phyloP scores from a whole-genome alignment of 805 yeast species.

The Candida nitratophila region DNA sequence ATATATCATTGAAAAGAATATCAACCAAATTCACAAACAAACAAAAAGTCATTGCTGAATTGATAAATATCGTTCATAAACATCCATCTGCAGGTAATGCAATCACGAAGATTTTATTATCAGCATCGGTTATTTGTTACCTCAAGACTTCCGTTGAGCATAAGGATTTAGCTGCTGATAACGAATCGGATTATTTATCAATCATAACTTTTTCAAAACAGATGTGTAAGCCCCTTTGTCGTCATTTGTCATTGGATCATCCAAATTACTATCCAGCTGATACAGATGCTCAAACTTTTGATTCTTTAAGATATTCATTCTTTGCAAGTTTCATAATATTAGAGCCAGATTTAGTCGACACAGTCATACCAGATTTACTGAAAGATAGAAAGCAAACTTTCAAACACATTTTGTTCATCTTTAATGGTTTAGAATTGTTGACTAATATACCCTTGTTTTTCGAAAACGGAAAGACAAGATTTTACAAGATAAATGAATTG shows the following conservation, averaged over 20 bases:
- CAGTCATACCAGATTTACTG: background rate
- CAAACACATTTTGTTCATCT: slow-evolving; percentile 9
- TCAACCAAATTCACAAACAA: slow-evolving; percentile 13
- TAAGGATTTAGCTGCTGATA: slow-evolving; percentile 6
- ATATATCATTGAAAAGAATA: slow-evolving; percentile 8
- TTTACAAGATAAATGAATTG: background rate
- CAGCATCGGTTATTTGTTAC: slow-evolving; percentile 23
- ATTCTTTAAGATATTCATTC: slow-evolving; percentile 17
- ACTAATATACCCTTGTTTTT: slow-evolving; percentile 14
- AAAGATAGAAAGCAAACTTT: background rate
- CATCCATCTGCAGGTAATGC: slow-evolving; percentile 22
- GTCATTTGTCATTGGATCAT: slow-evolving; percentile 23
- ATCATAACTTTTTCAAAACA: slow-evolving; percentile 22
- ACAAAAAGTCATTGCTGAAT: slow-evolving; percentile 20
- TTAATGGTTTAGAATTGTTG: slow-evolving; percentile 20
- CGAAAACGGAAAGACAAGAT: slow-evolving; percentile 2
- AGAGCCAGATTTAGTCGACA: slow-evolving; percentile 6
- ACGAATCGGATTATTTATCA: slow-evolving; percentile 9
- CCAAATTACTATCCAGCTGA: slow-evolving; percentile 16
- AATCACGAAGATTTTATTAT: slow-evolving; percentile 23
- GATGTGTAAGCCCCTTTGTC: slow-evolving; percentile 16
- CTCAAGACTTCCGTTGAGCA: background rate
- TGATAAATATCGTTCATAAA: slow-evolving; percentile 14
- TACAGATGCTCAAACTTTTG: slow-evolving; percentile 10
- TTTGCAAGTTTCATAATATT: slow-evolving; percentile 19